Evolutionary conservation across 768 basidiomycete genomes (phyloP).

Genomic region (Lactarius hatsudake): DNA sequence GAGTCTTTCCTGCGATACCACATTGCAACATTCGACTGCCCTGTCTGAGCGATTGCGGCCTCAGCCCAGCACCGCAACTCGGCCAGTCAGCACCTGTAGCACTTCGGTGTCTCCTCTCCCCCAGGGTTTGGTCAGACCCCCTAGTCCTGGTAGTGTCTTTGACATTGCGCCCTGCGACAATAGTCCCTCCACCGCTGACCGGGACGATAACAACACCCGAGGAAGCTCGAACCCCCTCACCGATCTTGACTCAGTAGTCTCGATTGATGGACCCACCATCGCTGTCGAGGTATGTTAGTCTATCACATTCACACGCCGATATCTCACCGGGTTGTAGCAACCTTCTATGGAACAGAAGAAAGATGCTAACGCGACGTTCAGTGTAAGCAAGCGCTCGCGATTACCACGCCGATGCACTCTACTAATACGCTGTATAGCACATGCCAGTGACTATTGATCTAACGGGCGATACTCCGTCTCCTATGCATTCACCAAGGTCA

Average conservation of each 20-base stretch:
- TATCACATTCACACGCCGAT: not conserved
- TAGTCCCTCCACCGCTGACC: constrained; percentile 2
- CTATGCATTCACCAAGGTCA: not conserved
- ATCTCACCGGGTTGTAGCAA: not conserved
- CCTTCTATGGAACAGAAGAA: not conserved
- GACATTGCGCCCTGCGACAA: constrained; percentile 36
- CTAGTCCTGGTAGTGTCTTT: constrained; percentile 38
- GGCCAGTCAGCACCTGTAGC: constrained; percentile 31
- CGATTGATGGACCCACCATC: constrained; percentile 12
- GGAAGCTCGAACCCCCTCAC: not conserved
- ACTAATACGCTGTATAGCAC: not conserved
- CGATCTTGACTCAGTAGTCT: not conserved
- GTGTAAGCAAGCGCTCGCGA: not conserved
- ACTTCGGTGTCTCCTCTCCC: constrained; percentile 27
- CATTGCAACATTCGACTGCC: not conserved
- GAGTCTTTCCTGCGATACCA: not conserved
- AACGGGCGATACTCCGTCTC: constrained; percentile 10
- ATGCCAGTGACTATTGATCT: constrained; percentile 16
- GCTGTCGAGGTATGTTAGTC: constrained; percentile 5
- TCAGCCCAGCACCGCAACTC: constrained; percentile 33
- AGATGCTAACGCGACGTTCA: too few species aligned
- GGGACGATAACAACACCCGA: not conserved
- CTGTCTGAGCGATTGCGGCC: constrained; percentile 21
- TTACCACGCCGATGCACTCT: not conserved
- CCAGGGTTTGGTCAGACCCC: constrained; percentile 29